A percentile compares a stretch with the other conserved stretches of the same genome.
Conservation (phyloP, 2,329 filamentous ascomycete genomes). For the Aspergillus sp. region DNA sequence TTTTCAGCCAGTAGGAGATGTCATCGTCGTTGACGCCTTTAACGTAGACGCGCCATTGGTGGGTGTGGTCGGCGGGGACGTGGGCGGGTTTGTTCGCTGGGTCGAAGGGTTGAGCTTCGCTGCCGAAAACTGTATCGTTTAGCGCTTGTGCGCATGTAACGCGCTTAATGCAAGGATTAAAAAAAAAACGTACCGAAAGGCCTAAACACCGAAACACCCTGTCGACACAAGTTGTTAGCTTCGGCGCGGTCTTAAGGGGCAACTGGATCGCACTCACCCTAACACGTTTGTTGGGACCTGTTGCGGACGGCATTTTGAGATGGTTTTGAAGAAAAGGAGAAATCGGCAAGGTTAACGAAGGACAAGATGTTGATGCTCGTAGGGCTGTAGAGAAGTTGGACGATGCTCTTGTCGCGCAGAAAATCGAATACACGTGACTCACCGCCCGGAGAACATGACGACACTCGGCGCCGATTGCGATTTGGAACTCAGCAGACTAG, state of each 20-base stretch:
- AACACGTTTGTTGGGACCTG: conserved; percentile 48
- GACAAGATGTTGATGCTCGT: neutral
- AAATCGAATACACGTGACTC: neutral
- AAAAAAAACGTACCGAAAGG: conserved; percentile 36
- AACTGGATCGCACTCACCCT: conserved; percentile 27
- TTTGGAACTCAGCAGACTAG: neutral
- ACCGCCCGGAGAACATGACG: neutral
- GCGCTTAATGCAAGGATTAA: neutral
- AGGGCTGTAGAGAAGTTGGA: neutral
- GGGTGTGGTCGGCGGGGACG: conserved; percentile 84
- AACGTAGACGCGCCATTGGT: conserved; percentile 94
- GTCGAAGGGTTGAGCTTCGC: conserved; percentile 71
- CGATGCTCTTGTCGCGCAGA: neutral
- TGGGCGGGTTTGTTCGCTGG: conserved; percentile 67
- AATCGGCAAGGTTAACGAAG: too few species aligned
- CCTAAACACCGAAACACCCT: conserved; percentile 42
- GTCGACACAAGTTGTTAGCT: conserved; percentile 14
- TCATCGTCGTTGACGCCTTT: conserved; percentile 83
- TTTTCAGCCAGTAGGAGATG: conserved; percentile 90
- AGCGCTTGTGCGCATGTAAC: neutral
- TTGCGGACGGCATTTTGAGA: conserved; percentile 46
- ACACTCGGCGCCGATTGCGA: neutral
- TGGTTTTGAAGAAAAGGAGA: neutral
- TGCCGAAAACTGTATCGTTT: conserved; percentile 59
- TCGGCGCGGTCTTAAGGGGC: neutral